Evolutionary conservation across 768 basidiomycete species (phyloP), one percentile per base, ranked within the genome.

Genomic region (Dendrothele bispora): DNA sequence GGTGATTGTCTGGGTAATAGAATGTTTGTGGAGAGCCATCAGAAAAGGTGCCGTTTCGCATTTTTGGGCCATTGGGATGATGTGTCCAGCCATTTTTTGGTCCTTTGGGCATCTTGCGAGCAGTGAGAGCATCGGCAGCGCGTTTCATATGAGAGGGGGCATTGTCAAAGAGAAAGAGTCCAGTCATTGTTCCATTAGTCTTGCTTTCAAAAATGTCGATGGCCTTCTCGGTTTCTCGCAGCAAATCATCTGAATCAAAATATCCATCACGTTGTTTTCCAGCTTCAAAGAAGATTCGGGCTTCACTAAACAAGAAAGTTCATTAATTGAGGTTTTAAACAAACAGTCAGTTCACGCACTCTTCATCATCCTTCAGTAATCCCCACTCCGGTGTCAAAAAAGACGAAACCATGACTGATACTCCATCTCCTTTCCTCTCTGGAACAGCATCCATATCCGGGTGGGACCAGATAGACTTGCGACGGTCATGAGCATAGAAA

Each of bases 1-100:
- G 58, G 45, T 69, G 66, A 43, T 65, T 45, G 18, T 62, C 51
- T 3, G 51, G 50, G 43, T 55, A 72, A 52, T 72, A 71, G 5
- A 74, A 55, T 17, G 46, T 27, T 42, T 73, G 70, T 20, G 49
- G 21, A 21, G 39, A 2, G 4, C 58, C 53, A 56, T 66, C 47
- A 3, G 53, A 34, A n/a, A 65, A 42, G 7, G 12, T 28, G 18
- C 41, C 60, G 51, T 53, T 43, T 4, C 53, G 48, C 62, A 68
- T 66, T 7, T 40, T 17, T 27, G 51, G 32, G 14, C 60, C 54
- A 47, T 38, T 41, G 25, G 48, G 46, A 11, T 29, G 20, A 46
- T 52, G 53, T 6, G 20, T 41, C 54, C 52, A 61, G 17, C 43
- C 38, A 38, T 54, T 28, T 3, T 42, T 12, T 3, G 55, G 50